phyloP scores from a whole-genome alignment of 805 yeast genomes.

The Danielia reshetovae region DNA sequence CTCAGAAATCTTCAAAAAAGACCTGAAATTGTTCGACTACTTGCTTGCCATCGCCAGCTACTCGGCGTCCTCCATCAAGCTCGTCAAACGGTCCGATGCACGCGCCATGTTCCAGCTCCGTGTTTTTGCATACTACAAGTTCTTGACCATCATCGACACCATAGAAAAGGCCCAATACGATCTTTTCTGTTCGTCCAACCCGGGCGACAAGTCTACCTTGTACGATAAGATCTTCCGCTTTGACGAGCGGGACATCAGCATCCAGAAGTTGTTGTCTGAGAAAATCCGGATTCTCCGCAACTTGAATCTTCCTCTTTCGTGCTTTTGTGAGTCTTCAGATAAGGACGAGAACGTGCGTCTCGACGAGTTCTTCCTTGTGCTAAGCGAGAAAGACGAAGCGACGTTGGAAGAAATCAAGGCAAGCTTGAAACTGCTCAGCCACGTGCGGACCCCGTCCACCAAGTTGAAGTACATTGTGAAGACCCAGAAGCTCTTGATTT shows the following conservation, averaged over 20 bases:
- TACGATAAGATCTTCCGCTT: conserved; percentile 39
- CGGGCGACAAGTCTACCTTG: conserved; percentile 27
- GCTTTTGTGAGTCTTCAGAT: conserved; percentile 25
- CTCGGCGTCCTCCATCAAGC: conserved; percentile 31
- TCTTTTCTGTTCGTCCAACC: conserved; percentile 23
- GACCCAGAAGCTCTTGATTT: conserved; percentile 30
- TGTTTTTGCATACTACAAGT: conserved; percentile 39
- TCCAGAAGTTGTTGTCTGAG: conserved; percentile 33
- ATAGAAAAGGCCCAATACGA: conserved; percentile 32
- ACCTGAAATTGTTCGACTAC: conserved; percentile 35
- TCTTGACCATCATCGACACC: conserved; percentile 28
- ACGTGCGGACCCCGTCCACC: conserved; percentile 28
- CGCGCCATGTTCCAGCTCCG: conserved; percentile 37
- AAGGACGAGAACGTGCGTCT: conserved; percentile 7
- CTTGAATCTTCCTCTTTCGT: conserved; percentile 24
- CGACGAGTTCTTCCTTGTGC: conserved; percentile 10
- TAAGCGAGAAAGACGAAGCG: conserved; percentile 7
- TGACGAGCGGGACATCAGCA: conserved; percentile 34
- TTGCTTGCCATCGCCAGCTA: conserved; percentile 40
- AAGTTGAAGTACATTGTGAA: conserved; percentile 28
- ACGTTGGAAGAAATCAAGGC: conserved; percentile 15
- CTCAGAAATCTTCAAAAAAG: conserved; percentile 24
- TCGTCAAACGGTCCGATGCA: conserved; percentile 33
- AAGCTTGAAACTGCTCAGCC: conserved; percentile 16
- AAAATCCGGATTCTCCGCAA: conserved; percentile 26